Evolutionary conservation across 2,329 filamentous ascomycete genomes (phyloP).

Genomic region (Penicillium sp.): DNA sequence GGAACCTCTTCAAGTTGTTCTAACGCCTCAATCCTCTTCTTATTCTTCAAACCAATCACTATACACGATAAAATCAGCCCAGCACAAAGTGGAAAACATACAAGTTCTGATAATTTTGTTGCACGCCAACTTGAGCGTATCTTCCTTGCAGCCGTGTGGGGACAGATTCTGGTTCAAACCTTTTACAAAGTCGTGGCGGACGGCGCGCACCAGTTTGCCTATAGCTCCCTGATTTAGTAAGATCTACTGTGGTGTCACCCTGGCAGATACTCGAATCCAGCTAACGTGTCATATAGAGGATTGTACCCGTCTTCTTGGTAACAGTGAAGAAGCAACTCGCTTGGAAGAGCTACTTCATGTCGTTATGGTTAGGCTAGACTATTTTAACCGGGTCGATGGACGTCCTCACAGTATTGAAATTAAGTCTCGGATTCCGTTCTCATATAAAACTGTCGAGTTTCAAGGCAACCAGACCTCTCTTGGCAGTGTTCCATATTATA

Average conservation of each 20-base stretch:
- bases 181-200: not conserved
- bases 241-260: not conserved
- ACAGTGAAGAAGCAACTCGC: not conserved
- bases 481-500: constrained; percentile 6
- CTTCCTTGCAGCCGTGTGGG: not conserved
- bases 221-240: not conserved
- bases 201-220: not conserved
- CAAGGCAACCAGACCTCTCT: not conserved
- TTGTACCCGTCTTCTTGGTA: not conserved
- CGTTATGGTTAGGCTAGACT: not conserved
- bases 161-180: not conserved
- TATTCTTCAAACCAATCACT: no score
- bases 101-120: not conserved
- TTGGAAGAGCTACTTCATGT: not conserved
- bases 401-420: not conserved
- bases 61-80: not conserved
- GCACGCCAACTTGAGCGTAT: not conserved
- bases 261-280: not conserved
- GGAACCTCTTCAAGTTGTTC: no score
- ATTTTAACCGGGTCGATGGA: not conserved
- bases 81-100: not conserved
- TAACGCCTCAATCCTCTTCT: no score
- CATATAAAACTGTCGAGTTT: not conserved
- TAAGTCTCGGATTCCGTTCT: not conserved
- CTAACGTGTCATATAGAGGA: not conserved